These are phyloP conservation scores for Yueomyces sp. DNA, from an alignment of 805 yeast genomes.

Conservation along the genomic window DNA sequence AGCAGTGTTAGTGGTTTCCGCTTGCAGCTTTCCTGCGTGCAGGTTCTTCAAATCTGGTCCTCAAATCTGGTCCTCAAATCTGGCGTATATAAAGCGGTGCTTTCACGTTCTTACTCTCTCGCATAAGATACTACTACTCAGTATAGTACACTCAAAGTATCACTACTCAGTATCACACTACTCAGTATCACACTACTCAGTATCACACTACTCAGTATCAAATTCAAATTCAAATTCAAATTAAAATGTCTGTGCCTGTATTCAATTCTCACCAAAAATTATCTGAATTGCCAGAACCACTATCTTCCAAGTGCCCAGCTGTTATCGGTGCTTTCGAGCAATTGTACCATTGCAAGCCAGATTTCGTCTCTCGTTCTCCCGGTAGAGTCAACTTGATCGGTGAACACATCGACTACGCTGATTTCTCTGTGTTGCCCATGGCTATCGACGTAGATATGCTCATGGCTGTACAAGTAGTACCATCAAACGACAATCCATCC, in stretches of 20 bases:
- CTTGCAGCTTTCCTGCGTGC: no score
- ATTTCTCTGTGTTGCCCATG: slow-evolving; percentile 57
- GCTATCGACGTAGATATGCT: slow-evolving; percentile 57
- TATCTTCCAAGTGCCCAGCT: slow-evolving; percentile 2
- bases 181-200: no score
- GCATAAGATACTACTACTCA: no score
- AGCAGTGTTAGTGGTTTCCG: no score
- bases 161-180: no score
- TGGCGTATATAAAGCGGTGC: no score
- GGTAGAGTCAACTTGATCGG: slow-evolving; percentile 67
- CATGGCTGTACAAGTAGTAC: slow-evolving; percentile 31
- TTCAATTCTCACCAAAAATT: slow-evolving; percentile 1
- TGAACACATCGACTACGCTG: slow-evolving; percentile 60
- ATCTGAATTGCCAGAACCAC: slow-evolving; percentile 2
- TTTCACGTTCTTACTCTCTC: no score
- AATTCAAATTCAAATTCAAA: background rate
- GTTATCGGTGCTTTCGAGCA: slow-evolving; percentile 5
- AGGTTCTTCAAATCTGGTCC: no score
- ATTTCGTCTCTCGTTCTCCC: slow-evolving; percentile 50
- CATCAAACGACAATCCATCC: slow-evolving; percentile 10
- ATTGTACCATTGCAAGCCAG: slow-evolving; percentile 11
- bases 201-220: no score
- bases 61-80: no score
- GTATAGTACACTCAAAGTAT: no score
- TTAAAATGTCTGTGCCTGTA: slow-evolving; percentile 8